Percentiles rank a stretch among this genome's conserved stretches.
phyloP scores from a whole-genome alignment of 108 stramenopile species.

The Mayamaea pseudoterrestris region DNA sequence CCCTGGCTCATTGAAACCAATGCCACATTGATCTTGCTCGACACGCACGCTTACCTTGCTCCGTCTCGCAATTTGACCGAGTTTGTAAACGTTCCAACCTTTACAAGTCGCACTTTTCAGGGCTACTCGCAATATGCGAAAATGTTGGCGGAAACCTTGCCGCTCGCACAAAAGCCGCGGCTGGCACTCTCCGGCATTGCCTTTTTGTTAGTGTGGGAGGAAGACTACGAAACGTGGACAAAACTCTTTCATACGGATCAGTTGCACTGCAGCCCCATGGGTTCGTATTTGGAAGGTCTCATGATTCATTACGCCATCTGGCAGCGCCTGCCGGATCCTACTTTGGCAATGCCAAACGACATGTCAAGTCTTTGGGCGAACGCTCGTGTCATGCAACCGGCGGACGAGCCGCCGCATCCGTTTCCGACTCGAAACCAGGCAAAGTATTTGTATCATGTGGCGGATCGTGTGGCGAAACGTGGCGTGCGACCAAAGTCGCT shows the following conservation, averaged over 20 bases:
- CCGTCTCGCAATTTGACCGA: slow-evolving; percentile 21
- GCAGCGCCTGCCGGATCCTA: slow-evolving; percentile 9
- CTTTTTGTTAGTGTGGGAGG: slow-evolving; percentile 16
- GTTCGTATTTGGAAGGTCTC: slow-evolving; percentile 10
- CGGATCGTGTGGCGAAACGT: no score
- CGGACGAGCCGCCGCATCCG: slow-evolving; percentile 14
- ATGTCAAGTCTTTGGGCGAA: slow-evolving; percentile 9
- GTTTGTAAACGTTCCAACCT: slow-evolving; percentile 26
- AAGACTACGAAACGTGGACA: slow-evolving; percentile 9
- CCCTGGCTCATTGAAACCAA: slow-evolving; percentile 17
- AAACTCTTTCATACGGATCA: slow-evolving; percentile 10
- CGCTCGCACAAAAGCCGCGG: slow-evolving; percentile 1
- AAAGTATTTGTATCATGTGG: slow-evolving; percentile 29
- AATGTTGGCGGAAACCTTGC: slow-evolving; percentile 5
- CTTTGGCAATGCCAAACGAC: slow-evolving; percentile 2
- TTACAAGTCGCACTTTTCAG: slow-evolving; percentile 26
- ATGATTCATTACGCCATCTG: slow-evolving; percentile 9
- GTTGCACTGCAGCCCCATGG: slow-evolving; percentile 6
- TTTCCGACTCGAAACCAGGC: slow-evolving; percentile 16
- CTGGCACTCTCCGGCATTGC: slow-evolving; percentile 16
- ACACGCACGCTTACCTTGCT: slow-evolving; percentile 22
- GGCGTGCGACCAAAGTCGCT: no score
- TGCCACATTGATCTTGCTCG: slow-evolving; percentile 20
- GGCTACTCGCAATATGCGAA: slow-evolving; percentile 28
- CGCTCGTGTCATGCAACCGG: slow-evolving; percentile 22